phyloP scores from a whole-genome alignment of 2,329 filamentous ascomycete genomes.

The Venturia asperata region DNA sequence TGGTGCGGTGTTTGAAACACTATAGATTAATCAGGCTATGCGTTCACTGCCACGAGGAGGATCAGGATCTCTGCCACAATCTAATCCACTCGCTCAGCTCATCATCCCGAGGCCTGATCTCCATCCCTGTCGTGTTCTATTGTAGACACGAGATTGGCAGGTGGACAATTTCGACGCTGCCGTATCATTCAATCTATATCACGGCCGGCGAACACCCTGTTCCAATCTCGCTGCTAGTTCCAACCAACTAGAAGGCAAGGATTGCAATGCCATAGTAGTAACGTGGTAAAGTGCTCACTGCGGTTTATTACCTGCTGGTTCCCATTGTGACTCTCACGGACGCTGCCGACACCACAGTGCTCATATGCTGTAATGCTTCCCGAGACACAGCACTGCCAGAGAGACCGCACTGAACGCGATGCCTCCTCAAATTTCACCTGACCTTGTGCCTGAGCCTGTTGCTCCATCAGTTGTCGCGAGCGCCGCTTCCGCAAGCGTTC shows the following conservation, averaged over 20 bases:
- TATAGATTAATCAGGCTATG: constrained; percentile 7
- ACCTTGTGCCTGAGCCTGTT: not conserved
- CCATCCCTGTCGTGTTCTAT: not conserved
- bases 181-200: constrained; percentile 2
- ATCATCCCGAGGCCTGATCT: not conserved
- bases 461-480: not conserved
- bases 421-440: not conserved
- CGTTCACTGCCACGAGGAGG: not conserved
- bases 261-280: not conserved
- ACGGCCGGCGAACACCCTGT: not conserved
- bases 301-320: constrained; percentile 5
- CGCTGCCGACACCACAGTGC: not conserved
- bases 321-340: constrained; percentile 5
- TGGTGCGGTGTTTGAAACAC: constrained; percentile 11
- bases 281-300: not conserved
- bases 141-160: not conserved
- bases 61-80: constrained; percentile 9
- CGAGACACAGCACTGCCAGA: not conserved
- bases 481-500: not conserved
- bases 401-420: not conserved
- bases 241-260: constrained; percentile 1
- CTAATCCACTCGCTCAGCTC: not conserved
- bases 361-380: not conserved
- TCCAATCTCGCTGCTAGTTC: constrained; percentile 7
- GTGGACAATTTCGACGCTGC: not conserved